A percentile compares a stretch with the other conserved stretches of the same genome.
These are phyloP conservation scores for Austroboletus sp. DNA, from an alignment of 1,284 basidiomycete species.

Conservation along the genomic window DNA sequence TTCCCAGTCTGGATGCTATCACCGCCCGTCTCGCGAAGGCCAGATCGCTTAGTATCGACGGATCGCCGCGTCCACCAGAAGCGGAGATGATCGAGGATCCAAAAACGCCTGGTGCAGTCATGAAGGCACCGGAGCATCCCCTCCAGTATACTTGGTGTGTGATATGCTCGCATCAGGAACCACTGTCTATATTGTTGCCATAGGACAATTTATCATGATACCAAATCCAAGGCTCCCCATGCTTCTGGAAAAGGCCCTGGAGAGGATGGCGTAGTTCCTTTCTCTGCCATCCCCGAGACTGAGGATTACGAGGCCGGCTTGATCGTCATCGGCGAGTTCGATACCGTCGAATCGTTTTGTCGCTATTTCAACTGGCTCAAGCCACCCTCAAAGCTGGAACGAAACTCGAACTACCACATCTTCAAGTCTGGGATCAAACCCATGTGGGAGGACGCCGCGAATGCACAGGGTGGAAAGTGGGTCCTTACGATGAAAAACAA, in stretches of 20 bases:
- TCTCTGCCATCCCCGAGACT: conserved; percentile 43
- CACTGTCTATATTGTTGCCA: conserved; percentile 24
- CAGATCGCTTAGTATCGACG: conserved; percentile 63
- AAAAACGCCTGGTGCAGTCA: conserved; percentile 66
- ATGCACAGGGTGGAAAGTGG: conserved; percentile 90
- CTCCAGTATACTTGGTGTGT: conserved; percentile 76
- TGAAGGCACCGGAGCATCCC: conserved; percentile 75
- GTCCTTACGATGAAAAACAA: conserved; percentile 86
- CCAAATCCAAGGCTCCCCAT: conserved; percentile 65
- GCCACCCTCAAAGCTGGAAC: conserved; percentile 79
- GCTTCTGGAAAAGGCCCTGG: conserved; percentile 34
- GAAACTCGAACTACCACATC: conserved; percentile 87
- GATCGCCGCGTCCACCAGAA: conserved; percentile 64
- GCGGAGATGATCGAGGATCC: conserved; percentile 70
- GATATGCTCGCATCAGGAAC: conserved; percentile 1
- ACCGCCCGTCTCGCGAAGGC: conserved; percentile 65
- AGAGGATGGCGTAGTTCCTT: conserved; percentile 28
- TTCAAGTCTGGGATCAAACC: conserved; percentile 90
- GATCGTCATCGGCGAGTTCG: conserved; percentile 72
- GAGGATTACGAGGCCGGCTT: conserved; percentile 72
- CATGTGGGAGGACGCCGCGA: conserved; percentile 95
- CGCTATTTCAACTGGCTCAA: conserved; percentile 94
- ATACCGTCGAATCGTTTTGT: conserved; percentile 86
- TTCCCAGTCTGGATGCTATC: conserved; percentile 75
- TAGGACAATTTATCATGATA: conserved; percentile 84